Conservation (phyloP, 116 monocot genomes). For the Cymodocea nodosa region DNA sequence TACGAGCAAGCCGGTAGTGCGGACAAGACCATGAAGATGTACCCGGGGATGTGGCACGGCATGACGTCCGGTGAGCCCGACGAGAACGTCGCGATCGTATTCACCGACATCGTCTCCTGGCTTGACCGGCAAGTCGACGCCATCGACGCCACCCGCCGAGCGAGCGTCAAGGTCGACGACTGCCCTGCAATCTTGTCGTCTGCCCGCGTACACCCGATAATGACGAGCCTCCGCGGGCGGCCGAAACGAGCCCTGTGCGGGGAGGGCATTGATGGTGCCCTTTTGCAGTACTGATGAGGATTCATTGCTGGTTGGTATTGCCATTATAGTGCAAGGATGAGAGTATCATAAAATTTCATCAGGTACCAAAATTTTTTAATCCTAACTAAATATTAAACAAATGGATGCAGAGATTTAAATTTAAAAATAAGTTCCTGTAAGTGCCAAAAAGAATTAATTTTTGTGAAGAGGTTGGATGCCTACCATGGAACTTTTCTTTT, state of each 20-base stretch:
- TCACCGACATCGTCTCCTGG: constrained; percentile 70
- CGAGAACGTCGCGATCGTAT: constrained; percentile 54
- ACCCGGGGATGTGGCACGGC: constrained; percentile 95
- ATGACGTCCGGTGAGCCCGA: constrained; percentile 88
- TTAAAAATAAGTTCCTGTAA: too few relatives aligned
- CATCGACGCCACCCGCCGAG: background rate
- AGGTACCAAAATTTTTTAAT: too few relatives aligned
- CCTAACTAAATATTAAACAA: too few relatives aligned
- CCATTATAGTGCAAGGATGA: too few relatives aligned
- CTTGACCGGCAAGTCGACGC: constrained; percentile 20
- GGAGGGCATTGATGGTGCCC: too few relatives aligned
- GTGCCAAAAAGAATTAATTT: too few relatives aligned
- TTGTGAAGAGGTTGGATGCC: too few relatives aligned
- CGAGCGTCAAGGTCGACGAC: background rate
- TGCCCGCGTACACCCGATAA: background rate
- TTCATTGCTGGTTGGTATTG: too few relatives aligned
- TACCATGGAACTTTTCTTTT: too few relatives aligned
- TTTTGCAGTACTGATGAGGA: too few relatives aligned
- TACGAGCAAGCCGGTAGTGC: constrained; percentile 50
- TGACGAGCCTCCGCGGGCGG: background rate
- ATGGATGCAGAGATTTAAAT: too few relatives aligned
- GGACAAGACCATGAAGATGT: constrained; percentile 85
- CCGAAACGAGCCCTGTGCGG: background rate
- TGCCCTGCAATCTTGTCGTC: background rate
- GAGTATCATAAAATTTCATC: too few relatives aligned